Base-by-base conservation (phyloP, 345 rosid species). In the Salix caprea region DNA sequence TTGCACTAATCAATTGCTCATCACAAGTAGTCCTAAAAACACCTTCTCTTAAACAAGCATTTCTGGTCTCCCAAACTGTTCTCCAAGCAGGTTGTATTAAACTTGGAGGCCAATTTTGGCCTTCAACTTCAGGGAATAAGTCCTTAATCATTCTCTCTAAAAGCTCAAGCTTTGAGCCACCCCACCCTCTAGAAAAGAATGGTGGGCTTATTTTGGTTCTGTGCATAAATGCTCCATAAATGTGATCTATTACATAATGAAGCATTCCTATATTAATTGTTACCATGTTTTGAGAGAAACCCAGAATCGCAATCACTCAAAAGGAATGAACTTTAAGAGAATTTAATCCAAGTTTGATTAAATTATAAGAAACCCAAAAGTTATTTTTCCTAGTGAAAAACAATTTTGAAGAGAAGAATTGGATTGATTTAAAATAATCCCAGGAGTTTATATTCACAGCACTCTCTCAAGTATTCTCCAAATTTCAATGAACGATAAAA, bases 111-210 rank as follows among this genome's bases (percentile, higher is more conserved):
- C 90, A 88, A 70, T 86, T 93, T 40, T 87, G 96, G 36, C 91
- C 91, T 52, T 82, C 87, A 16, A 82, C 74, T 23, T 90, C 90
- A 8, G 97, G 99, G 80, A 96, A 96, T 30, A 96, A 80, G 78
- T 91, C 88, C 66, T 85, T 77, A 30, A 88, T 88, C 90, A 96
- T 82, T 61, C 89, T 90, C 87, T 96, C 98, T 70, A 96, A 84
- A 72, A 96, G 84, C 48, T 87, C 95, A 37, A 96, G 98, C 88
- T 93, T 90, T 4, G 89, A 76, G 32, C 98, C 97, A 52, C 98
- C 99, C 97, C 99, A 96, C 6, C 99, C 99, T 65, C 92, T 81
- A 6, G 99, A 93, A 82, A 96, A 96, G 76, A 96, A 93, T 5
- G 91, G 99, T 2, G 95, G 88, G 73, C 90, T 88, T 11, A 96